phyloP scores from a whole-genome alignment of 2,329 filamentous ascomycete species.

The Paradendryphiella salina region DNA sequence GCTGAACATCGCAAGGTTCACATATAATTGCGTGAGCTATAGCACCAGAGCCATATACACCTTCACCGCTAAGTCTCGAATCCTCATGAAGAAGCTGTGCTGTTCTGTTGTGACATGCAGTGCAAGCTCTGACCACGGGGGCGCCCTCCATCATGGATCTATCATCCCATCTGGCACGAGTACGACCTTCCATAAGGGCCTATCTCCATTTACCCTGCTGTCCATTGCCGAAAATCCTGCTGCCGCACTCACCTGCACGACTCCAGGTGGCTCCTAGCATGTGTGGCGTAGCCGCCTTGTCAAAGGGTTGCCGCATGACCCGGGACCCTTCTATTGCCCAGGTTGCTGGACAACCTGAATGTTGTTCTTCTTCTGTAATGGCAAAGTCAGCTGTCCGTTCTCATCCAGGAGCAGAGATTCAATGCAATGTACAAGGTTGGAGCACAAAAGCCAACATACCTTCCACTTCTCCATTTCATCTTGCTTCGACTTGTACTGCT shows the following conservation, averaged over 20 bases:
- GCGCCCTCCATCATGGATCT: not conserved
- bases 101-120: conserved; percentile 5
- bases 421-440: not conserved
- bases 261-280: conserved; percentile 21
- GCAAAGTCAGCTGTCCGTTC: conserved; percentile 16
- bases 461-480: conserved; percentile 98
- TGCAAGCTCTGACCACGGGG: not conserved
- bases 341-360: conserved; percentile 81
- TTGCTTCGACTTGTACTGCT: conserved; percentile 95
- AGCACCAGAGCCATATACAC: not conserved
- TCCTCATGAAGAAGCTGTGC: not conserved
- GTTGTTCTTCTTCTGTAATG: conserved; percentile 79
- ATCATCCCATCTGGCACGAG: not conserved
- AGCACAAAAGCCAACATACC: conserved; percentile 59
- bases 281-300: conserved; percentile 19
- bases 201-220: not conserved
- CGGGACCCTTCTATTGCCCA: conserved; percentile 23
- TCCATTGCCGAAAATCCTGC: conserved; percentile 12
- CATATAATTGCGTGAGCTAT: conserved; percentile 3
- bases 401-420: not conserved
- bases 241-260: conserved; percentile 17
- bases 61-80: not conserved
- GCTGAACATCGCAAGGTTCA: conserved; percentile 1
- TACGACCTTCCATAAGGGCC: not conserved
- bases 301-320: conserved; percentile 20